Percentiles rank a stretch among this genome's conserved stretches.
These are phyloP conservation scores for Aspergillus pseudonomiae DNA, from an alignment of 2,329 filamentous ascomycete genomes.

Conservation along the genomic window DNA sequence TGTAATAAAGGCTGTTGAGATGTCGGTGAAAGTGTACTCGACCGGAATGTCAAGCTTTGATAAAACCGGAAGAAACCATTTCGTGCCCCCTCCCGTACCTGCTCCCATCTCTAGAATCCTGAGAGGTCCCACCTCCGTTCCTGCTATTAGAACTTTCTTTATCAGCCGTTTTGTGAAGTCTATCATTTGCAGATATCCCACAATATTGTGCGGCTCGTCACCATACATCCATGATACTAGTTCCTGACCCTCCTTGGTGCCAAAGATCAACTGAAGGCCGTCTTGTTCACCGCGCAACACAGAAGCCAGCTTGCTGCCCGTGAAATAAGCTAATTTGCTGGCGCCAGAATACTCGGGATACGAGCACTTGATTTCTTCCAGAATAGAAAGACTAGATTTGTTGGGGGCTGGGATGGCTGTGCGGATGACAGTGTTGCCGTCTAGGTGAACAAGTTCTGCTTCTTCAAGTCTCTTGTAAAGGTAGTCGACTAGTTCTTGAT, in stretches of 20 bases:
- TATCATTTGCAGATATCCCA: constrained; percentile 38
- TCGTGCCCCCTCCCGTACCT: constrained; percentile 44
- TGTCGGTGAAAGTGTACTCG: constrained; percentile 46
- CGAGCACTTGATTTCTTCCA: constrained; percentile 29
- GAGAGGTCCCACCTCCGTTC: constrained; percentile 20
- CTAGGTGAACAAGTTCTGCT: constrained; percentile 33
- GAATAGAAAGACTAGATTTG: constrained; percentile 26
- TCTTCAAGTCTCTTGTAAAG: constrained; percentile 40
- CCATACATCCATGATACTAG: constrained; percentile 42
- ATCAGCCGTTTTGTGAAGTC: constrained; percentile 32
- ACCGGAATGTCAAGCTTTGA: constrained; percentile 30
- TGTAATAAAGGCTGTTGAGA: constrained; percentile 40
- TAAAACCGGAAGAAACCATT: constrained; percentile 31
- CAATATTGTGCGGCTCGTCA: constrained; percentile 39
- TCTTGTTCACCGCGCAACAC: constrained; percentile 38
- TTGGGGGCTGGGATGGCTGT: constrained; percentile 27
- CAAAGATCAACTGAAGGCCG: constrained; percentile 45
- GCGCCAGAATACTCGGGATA: constrained; percentile 32
- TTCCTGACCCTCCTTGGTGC: constrained; percentile 36
- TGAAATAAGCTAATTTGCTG: constrained; percentile 28
- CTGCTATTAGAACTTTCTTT: constrained; percentile 20
- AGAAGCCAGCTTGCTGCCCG: constrained; percentile 22
- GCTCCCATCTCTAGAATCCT: constrained; percentile 47
- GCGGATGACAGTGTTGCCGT: constrained; percentile 29
- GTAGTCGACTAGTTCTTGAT: constrained; percentile 34